phyloP scores from a whole-genome alignment of 768 basidiomycete genomes.

The Strobilomyces confusus region DNA sequence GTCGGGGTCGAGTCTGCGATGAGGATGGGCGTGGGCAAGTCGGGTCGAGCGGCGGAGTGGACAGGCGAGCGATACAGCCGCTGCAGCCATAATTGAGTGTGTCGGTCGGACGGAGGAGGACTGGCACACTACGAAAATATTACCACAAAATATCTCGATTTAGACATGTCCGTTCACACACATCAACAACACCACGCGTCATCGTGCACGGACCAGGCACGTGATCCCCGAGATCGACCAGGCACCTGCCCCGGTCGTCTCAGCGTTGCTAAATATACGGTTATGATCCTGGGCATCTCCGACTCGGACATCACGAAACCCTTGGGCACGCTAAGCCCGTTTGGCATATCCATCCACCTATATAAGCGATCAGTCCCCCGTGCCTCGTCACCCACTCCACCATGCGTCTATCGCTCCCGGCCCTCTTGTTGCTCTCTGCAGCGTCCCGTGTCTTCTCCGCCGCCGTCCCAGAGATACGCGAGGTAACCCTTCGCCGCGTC shows the following conservation, averaged over 20 bases:
- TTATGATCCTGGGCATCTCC: neutral
- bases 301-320: slow-evolving; percentile 10
- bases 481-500: neutral
- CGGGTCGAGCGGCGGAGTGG: slow-evolving; percentile 29
- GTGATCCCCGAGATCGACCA: no score
- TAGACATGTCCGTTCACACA: neutral
- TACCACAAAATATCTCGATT: no score
- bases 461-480: slow-evolving; percentile 3
- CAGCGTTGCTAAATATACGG: neutral
- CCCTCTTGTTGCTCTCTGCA: slow-evolving; percentile 13
- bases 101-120: slow-evolving; percentile 16
- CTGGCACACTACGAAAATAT: neutral
- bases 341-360: slow-evolving; percentile 1
- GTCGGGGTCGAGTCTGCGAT: slow-evolving; percentile 11
- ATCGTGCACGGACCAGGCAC: slow-evolving; percentile 28
- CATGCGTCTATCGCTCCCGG: slow-evolving; percentile 17
- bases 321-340: slow-evolving; percentile 11
- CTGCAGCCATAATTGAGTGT: slow-evolving; percentile 25
- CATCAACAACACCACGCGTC: slow-evolving; percentile 17
- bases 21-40: slow-evolving; percentile 20
- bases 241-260: no score
- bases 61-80: slow-evolving; percentile 28
- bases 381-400: no score
- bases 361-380: no score
- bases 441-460: slow-evolving; percentile 6